These are phyloP conservation scores for Cercospora zeina DNA, from an alignment of 2,329 filamentous ascomycete genomes.

Conservation along the genomic window DNA sequence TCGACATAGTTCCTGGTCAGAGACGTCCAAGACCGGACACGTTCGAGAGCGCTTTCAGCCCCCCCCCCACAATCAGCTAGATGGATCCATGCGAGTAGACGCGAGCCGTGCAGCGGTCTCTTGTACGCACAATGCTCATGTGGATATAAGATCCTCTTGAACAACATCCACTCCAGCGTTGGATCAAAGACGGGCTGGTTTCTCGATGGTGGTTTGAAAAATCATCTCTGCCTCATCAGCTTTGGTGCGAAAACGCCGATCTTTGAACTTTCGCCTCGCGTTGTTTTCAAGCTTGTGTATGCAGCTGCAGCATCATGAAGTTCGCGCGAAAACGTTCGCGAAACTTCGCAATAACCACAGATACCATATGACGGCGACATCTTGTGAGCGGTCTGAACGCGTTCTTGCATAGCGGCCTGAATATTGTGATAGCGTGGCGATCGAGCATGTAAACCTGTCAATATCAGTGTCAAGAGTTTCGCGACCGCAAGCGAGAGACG, in stretches of 20 bases:
- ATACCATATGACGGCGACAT: constrained; percentile 2
- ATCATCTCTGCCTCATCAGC: background rate
- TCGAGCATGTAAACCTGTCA: background rate
- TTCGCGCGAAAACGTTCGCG: background rate
- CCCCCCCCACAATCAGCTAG: background rate
- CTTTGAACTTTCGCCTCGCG: constrained; percentile 3
- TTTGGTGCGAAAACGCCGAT: constrained; percentile 4
- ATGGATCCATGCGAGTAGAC: background rate
- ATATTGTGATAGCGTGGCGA: background rate
- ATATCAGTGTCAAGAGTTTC: constrained; percentile 14
- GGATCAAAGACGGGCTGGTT: background rate
- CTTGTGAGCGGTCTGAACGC: background rate
- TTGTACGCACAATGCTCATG: background rate
- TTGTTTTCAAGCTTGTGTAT: background rate
- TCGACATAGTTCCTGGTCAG: background rate
- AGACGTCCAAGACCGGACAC: background rate
- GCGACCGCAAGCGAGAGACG: background rate
- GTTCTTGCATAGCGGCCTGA: background rate
- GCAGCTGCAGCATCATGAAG: constrained; percentile 1
- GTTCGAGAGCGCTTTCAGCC: background rate
- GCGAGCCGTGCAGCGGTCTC: background rate
- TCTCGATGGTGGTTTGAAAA: background rate
- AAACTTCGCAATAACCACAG: background rate
- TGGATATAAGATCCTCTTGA: background rate
- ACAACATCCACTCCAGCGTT: background rate